Evolutionary conservation across 257 asterid genomes (phyloP), one percentile per base, ranked within the genome.

Genomic region (Solanum boliviense): DNA sequence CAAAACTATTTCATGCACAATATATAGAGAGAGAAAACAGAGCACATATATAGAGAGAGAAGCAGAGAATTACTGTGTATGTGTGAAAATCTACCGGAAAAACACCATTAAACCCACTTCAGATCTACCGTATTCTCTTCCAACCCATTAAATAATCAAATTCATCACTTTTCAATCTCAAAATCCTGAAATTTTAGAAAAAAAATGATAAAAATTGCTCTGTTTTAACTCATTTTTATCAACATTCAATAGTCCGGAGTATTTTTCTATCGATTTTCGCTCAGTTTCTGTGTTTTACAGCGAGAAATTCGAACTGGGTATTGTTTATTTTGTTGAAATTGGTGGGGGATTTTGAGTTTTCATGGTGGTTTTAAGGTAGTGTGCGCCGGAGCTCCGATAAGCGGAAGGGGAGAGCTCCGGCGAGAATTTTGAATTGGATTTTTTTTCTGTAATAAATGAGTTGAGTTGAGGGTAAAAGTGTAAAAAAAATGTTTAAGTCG

Each of bases 381-480:
- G 88, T 71, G 88, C 92, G 95, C 99, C 95, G 99, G 98, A 94
- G 96, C 98, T 95, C 95, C 93, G 92, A 90, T 89, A 92, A 92
- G 0, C 9, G 10, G 58, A 9, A 38, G 34, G 4, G 84, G 7
- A 5, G 23, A 76, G 93, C 94, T 93, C 94, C 94, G 95, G 95
- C 93, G 94, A 71, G 78, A 16, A 32, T 4, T 71, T 6, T 35
- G 35, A 84, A 65, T 41, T 72, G 34, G 41, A 23, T 86, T 75
- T 1, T 52, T 44, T 11, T 39, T 16, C 9, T 32, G 60, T 13
- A 39, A 13, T 78, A 78, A 78, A 78, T 78, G 88, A 86, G 18
- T 58, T 79, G 84, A 84, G 87, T 88, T 94, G 76, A 90, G 60
- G 79, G 71, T 78, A 23, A 83, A 82, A 34, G 82, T 36, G 90